Evolutionary conservation across 2,329 filamentous ascomycete species (phyloP), one percentile per base, ranked within the genome.

Genomic region (Clonostachys sp.): DNA sequence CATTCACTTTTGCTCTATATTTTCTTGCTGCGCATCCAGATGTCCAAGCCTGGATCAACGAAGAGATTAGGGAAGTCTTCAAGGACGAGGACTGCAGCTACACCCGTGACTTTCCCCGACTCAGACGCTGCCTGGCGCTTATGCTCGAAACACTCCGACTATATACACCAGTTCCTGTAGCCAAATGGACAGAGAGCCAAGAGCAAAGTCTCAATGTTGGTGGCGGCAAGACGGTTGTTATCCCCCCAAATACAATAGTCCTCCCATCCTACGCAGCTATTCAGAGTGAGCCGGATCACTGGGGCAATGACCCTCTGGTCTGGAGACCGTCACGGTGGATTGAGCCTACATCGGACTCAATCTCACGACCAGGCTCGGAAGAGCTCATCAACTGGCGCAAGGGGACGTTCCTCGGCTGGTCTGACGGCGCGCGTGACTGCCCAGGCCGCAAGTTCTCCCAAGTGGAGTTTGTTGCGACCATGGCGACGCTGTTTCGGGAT

Each of bases 21-120:
- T 67, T 74, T 9, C 61, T 80, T 2, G 73, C 75, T 3, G 62
- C 65, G 1, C 51, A 73, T 40, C 72, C 68, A 0, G 57, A 67
- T 5, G 63, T 72, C 3, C 75, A 78, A 48, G 62, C 68, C 5
- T 77, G 71, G 72, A 43, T 74, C 0, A 55, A 61, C 1, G 64
- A 74, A 44, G 73, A 74, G 45, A 55, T 74, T 5, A 35, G 49
- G 1, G 34, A 52, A 13, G 61, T 64, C 3, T 46, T 56, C 36
- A 44, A 53, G 6, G 42, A 55, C 41, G 47, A 54, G 12, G 33
- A 43, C 20, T 24, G 2, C 10, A 30, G 17, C 18, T 43, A 43
- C 20, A 14, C 12, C 1, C 6, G 9, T 10, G 9, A 43, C 24
- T 43, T 24, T 33, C 41, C 41, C 18, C 41, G 41, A 16, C 55